A percentile compares a stretch with the other conserved stretches of the same genome.
These are phyloP conservation scores for Hypsizygus marmoreus DNA, from an alignment of 768 basidiomycete species.

Conservation along the genomic window DNA sequence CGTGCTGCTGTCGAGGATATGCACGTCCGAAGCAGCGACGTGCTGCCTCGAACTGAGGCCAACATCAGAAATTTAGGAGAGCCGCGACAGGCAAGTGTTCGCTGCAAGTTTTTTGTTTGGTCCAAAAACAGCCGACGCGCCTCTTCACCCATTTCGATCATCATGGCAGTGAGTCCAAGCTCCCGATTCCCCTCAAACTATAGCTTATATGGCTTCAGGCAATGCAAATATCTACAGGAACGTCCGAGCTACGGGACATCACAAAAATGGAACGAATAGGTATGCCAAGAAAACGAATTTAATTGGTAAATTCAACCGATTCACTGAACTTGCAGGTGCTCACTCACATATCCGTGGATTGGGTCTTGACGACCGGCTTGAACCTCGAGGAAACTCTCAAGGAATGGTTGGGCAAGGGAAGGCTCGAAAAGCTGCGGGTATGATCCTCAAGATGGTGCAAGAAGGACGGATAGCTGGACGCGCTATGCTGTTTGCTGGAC, in stretches of 20 bases:
- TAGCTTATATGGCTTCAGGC: slow-evolving; percentile 27
- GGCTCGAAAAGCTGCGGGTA: slow-evolving; percentile 95
- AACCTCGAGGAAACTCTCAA: slow-evolving; percentile 85
- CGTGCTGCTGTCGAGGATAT: slow-evolving; percentile 22
- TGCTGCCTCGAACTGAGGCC: slow-evolving; percentile 43
- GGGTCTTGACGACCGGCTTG: slow-evolving; percentile 89
- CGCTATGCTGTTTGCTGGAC: slow-evolving; percentile 96
- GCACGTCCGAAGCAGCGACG: slow-evolving; percentile 41
- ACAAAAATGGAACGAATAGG: slow-evolving; percentile 95
- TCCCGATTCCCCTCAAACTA: background rate
- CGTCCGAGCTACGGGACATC: slow-evolving; percentile 80
- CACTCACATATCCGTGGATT: slow-evolving; percentile 96
- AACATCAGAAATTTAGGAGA: slow-evolving; percentile 37
- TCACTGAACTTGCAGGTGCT: slow-evolving; percentile 61
- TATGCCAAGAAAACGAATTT: slow-evolving; percentile 25
- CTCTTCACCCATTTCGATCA: slow-evolving; percentile 11
- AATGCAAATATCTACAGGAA: slow-evolving; percentile 75
- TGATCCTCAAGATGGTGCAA: slow-evolving; percentile 98
- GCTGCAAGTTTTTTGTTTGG: slow-evolving; percentile 8
- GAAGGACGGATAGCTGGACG: slow-evolving; percentile 94
- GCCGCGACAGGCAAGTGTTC: too few relatives aligned
- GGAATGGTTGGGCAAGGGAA: slow-evolving; percentile 98
- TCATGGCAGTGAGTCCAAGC: slow-evolving; percentile 11
- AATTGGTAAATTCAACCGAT: slow-evolving; percentile 8
- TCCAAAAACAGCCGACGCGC: slow-evolving; percentile 7